Base-by-base conservation (phyloP, 495 filamentous ascomycete species). In the Halenospora varia region DNA sequence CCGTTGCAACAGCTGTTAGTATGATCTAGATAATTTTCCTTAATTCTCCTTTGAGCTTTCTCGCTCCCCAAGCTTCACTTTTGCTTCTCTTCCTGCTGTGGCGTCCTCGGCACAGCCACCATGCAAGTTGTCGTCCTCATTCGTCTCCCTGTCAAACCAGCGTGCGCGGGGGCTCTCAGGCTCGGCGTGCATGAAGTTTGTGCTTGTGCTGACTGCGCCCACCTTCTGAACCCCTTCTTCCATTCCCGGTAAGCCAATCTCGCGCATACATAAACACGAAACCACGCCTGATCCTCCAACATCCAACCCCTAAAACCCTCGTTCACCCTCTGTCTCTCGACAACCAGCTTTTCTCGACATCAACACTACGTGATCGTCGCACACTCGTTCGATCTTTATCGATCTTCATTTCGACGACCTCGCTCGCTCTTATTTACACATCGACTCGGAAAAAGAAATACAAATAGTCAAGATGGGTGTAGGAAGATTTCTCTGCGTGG, bases 401-500 rank as follows among this genome's bases (percentile, higher is more conserved):
- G n/a, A 1, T 13, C 10, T 11, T 23, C 25, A 9, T 10, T 19
- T 15, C 9, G 13, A 23, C 6, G 10, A 25, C 26, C 40, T 50
- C 48, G 10, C 26, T 54, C 57, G 39, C 23, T 56, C 51, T 9
- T 23, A 10, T 15, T 2, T 23, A 59, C 45, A 48, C 47, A 42
- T 55, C 42, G 25, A 18, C 39, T 23, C 11, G 13, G 45, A 15
- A 4, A 20, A 44, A 48, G 48, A 25, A 60, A 23, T 10, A 25
- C 52, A 1, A 57, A 25, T 18, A 17, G 44, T 18, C 55, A 63
- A 52, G 19, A 66, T 66, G 64, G 65, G 65, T 20, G 78, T 78
- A 62, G 90, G 88, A 63, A 82, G 90, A 64, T 80, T 91, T 60
- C 74, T 85, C 62, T 95, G 90, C 73, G 90, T 94, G 75, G 79